Conservation (phyloP, 1,284 basidiomycete species). For the Inonotus hispidus region DNA sequence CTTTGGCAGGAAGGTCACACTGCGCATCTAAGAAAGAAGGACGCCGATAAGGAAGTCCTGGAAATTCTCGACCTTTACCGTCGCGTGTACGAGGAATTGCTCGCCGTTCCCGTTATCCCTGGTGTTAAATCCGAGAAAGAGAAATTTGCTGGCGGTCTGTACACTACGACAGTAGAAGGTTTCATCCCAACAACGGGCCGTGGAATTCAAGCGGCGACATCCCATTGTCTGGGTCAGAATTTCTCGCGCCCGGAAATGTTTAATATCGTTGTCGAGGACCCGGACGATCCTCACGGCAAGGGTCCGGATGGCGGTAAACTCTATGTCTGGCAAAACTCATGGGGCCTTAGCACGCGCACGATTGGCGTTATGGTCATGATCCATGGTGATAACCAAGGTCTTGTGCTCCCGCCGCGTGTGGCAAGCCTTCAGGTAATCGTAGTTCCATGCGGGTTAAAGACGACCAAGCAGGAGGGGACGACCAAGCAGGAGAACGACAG, state of each 20-base stretch:
- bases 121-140: slow-evolving; percentile 99
- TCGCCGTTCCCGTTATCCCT: slow-evolving; percentile 95
- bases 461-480: slow-evolving; percentile 33
- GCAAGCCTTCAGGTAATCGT: slow-evolving; percentile 90
- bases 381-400: slow-evolving; percentile 96
- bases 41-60: slow-evolving; percentile 89
- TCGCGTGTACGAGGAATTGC: slow-evolving; percentile 93
- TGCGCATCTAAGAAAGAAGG: slow-evolving; percentile 82
- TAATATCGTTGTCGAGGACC: slow-evolving; percentile 95
- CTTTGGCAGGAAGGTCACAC: slow-evolving; percentile 99
- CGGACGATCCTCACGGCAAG: slow-evolving; percentile 63
- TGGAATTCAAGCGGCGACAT: slow-evolving; percentile 97
- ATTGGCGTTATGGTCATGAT: slow-evolving; percentile 99
- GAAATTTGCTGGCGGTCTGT: slow-evolving; percentile 97
- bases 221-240: slow-evolving; percentile 97
- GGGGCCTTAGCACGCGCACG: slow-evolving; percentile 94
- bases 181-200: slow-evolving; percentile 97
- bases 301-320: slow-evolving; percentile 47
- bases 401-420: slow-evolving; percentile 93
- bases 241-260: slow-evolving; percentile 97
- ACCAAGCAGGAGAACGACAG: neutral
- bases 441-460: slow-evolving; percentile 90
- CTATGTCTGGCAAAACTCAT: slow-evolving; percentile 97
- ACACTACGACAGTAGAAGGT: slow-evolving; percentile 98
- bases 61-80: slow-evolving; percentile 96